These are phyloP conservation scores for Lichtheimia ramosa DNA, from an alignment of 371 early-diverging fungal genomes.

Conservation along the genomic window DNA sequence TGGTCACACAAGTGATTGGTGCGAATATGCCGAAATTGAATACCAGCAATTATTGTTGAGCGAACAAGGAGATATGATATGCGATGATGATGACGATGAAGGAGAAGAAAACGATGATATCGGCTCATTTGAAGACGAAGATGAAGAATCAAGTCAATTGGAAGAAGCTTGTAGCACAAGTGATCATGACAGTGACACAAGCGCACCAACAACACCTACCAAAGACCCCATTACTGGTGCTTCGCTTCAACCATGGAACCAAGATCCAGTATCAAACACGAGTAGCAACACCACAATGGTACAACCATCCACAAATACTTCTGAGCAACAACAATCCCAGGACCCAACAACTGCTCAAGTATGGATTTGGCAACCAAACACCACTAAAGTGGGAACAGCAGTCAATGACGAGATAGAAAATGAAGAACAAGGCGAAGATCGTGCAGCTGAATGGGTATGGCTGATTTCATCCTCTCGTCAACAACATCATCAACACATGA, in stretches of 20 bases:
- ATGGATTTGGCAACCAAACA: conserved; percentile 10
- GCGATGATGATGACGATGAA: conserved; percentile 21
- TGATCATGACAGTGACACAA: conserved; percentile 18
- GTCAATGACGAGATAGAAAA: conserved; percentile 4
- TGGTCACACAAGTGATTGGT: conserved; percentile 28
- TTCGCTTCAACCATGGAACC: not conserved
- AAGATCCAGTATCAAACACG: not conserved
- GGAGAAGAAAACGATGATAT: conserved; percentile 10
- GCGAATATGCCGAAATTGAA: conserved; percentile 39
- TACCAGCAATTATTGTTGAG: conserved; percentile 28
- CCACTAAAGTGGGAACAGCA: not conserved
- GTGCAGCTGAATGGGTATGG: conserved; percentile 20
- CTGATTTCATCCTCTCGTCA: conserved; percentile 7
- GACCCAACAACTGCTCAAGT: not conserved
- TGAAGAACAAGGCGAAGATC: conserved; percentile 15
- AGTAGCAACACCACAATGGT: not conserved
- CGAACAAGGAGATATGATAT: conserved; percentile 24
- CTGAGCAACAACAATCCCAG: not conserved
- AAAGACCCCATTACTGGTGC: conserved; percentile 7
- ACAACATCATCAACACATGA: not conserved
- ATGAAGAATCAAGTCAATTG: conserved; percentile 13
- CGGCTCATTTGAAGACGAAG: conserved; percentile 7
- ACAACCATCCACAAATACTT: no score
- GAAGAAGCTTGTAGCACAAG: conserved; percentile 5
- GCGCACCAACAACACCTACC: conserved; percentile 18